Evolutionary conservation across 768 basidiomycete species (phyloP).

Genomic region (Rhodosporidiobolus sp.): DNA sequence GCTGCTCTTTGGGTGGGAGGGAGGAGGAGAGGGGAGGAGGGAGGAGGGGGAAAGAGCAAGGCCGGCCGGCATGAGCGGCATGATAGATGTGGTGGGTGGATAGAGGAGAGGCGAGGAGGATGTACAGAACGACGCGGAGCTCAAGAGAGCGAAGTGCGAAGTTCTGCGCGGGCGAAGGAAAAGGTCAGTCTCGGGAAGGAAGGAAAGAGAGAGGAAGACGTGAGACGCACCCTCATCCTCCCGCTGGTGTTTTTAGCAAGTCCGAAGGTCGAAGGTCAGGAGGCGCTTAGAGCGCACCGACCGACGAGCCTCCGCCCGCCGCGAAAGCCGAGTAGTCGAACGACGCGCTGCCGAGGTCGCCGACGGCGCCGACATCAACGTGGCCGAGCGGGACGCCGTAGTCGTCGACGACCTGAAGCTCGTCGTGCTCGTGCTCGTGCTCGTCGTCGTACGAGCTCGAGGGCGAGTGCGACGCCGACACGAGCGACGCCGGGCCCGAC

Average conservation of each 20-base stretch:
- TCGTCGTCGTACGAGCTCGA: background rate
- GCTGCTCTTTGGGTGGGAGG: background rate
- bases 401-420: background rate
- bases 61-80: background rate
- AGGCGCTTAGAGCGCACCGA: background rate
- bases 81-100: background rate
- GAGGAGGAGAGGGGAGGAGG: background rate
- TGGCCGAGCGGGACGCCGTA: background rate
- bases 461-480: background rate
- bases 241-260: background rate
- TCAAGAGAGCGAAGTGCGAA: background rate
- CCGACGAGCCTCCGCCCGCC: background rate
- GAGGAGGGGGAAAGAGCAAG: background rate
- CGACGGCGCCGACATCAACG: no score
- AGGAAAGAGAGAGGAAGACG: background rate
- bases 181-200: background rate
- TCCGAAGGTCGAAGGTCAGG: background rate
- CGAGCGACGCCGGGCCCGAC: background rate
- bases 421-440: slow-evolving; percentile 4
- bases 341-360: no score
- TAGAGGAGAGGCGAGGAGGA: background rate
- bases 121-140: background rate
- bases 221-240: background rate
- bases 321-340: background rate
- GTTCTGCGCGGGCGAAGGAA: background rate